phyloP scores from a whole-genome alignment of 176 grass and related monocot species.

The Triticum urartu region DNA sequence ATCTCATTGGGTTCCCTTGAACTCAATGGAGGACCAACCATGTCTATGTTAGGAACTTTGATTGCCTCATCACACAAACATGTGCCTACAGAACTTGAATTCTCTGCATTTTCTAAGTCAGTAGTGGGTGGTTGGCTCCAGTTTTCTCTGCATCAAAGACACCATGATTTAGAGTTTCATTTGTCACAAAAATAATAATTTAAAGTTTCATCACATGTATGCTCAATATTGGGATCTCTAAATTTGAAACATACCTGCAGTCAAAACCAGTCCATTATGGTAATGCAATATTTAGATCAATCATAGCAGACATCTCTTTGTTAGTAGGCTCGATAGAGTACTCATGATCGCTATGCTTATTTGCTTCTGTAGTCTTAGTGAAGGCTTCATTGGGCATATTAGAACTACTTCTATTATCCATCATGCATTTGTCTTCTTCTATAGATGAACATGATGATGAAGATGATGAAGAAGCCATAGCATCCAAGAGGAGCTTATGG shows the following conservation, averaged over 20 bases:
- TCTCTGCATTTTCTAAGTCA: conserved; percentile 11
- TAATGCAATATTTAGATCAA: conserved; percentile 48
- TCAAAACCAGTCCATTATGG: conserved; percentile 26
- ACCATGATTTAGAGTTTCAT: not conserved
- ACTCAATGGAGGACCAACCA: conserved; percentile 8
- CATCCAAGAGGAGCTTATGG: conserved; percentile 38
- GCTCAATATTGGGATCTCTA: conserved; percentile 17
- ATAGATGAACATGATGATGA: conserved; percentile 37
- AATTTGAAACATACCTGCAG: not conserved
- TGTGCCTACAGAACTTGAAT: not conserved
- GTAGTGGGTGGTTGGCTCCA: not conserved
- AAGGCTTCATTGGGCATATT: conserved; percentile 14
- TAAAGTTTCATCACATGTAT: not conserved
- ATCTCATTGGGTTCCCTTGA: conserved; percentile 1
- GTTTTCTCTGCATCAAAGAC: conserved; percentile 13
- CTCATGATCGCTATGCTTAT: not conserved
- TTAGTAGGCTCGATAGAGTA: conserved; percentile 12
- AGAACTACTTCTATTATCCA: conserved; percentile 27
- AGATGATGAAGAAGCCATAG: conserved; percentile 25
- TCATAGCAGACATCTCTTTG: conserved; percentile 10
- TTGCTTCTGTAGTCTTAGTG: not conserved
- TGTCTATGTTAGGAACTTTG: not conserved
- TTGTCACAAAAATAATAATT: not conserved
- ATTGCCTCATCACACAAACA: not conserved
- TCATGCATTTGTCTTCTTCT: conserved; percentile 32